Base-by-base conservation (phyloP, 495 filamentous ascomycete species). In the Penicillium cosmopolitanum region DNA sequence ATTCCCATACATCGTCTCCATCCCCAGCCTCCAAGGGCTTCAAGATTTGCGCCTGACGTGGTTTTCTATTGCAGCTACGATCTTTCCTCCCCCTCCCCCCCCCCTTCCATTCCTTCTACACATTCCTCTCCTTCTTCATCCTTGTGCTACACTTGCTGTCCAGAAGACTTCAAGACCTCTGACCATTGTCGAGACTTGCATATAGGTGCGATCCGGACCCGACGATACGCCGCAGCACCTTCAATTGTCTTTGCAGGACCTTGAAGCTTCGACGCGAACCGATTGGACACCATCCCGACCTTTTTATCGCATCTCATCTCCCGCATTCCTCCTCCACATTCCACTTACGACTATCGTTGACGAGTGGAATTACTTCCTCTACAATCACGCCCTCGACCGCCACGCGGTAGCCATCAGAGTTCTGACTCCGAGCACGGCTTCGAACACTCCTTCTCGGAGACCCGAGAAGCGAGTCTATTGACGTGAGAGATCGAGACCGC, bases 391-490 rank as follows among this genome's bases (percentile, higher is more conserved):
- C 28, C 38, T 12, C 23, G 23, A 46, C 35, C 55, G 52, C 51
- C 31, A 56, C 23, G 15, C 33, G 54, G 51, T 53, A 35, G 35
- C 31, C 23, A n/a, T 5, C 48, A 21, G 53, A 43, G 50, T 12
- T 64, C 31, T 60, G 61, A 59, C 19, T 47, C 40, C 34, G 16
- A 53, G 10, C 18, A 56, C 38, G 36, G 12, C 16, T 53, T 43
- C 21, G 35, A 34, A 57, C 25, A 63, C 78, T 80, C 78, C 78
- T 80, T 79, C 78, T 80, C 78, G 78, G 76, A 64, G 73, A 28
- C 12, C 70, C 76, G 78, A 77, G 78, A 73, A 78, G 78, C 58
- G 78, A 80, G 77, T 68, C 57, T 46, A 50, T 58, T 52, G 57
- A 62, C 46, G 54, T 56, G 46, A 60, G 38, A 63, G 60, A 60